Evolutionary conservation across 73 alveolate genomes (phyloP).

Genomic region (Symbiodinium pilosum): DNA sequence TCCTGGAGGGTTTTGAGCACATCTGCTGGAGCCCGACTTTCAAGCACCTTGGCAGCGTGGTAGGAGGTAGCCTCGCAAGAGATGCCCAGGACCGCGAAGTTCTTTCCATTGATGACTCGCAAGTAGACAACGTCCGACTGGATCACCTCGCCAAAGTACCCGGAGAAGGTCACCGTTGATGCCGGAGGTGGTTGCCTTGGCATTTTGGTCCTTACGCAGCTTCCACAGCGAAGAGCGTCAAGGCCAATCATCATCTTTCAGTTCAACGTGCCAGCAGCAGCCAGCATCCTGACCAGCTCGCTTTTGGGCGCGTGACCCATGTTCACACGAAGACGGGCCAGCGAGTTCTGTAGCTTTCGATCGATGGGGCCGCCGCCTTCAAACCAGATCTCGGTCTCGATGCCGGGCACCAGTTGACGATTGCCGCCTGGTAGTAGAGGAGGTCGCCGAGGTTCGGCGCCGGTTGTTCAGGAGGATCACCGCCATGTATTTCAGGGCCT

Average conservation of each 20-base stretch:
- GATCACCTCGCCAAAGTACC: conserved; percentile 1
- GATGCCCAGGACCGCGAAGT: neutral
- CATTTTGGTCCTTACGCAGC: neutral
- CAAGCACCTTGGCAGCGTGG: conserved; percentile 2
- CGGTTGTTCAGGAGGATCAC: neutral
- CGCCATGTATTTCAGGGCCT: neutral
- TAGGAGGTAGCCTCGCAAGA: conserved; percentile 25
- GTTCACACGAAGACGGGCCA: conserved; percentile 7
- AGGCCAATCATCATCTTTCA: neutral
- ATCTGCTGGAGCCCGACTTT: neutral
- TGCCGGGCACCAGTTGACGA: neutral
- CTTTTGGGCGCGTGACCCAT: neutral
- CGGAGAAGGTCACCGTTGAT: neutral
- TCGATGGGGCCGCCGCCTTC: neutral
- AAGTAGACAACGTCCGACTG: conserved; percentile 36
- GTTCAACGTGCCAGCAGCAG: neutral
- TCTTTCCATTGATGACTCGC: neutral
- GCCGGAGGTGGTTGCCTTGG: neutral
- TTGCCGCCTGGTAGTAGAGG: neutral
- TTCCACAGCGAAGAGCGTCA: neutral
- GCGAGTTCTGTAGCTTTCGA: neutral
- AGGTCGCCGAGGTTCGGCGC: neutral
- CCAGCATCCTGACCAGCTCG: neutral
- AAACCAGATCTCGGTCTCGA: neutral
- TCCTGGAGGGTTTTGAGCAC: neutral